These are phyloP conservation scores for Phascolomyces articulosus DNA, from an alignment of 371 early-diverging fungal species.

Conservation along the genomic window DNA sequence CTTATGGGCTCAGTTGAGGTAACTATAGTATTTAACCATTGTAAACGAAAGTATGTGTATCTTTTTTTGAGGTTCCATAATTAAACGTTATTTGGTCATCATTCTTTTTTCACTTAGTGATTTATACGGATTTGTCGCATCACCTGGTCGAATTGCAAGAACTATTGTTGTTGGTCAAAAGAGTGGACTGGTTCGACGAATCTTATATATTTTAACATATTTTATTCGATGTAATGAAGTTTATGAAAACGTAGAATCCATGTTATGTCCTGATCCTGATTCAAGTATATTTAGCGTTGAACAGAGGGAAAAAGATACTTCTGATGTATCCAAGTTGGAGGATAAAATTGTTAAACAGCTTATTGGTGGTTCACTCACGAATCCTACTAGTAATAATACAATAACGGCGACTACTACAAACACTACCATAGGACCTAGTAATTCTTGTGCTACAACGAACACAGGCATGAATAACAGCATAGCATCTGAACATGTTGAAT, in stretches of 20 bases:
- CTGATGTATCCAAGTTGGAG: conserved; percentile 31
- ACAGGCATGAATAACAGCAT: too few relatives aligned
- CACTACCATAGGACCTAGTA: too few relatives aligned
- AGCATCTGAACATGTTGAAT: conserved; percentile 28
- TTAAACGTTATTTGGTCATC: too few relatives aligned
- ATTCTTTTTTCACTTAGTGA: too few relatives aligned
- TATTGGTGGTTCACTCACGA: conserved; percentile 19
- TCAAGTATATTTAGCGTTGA: conserved; percentile 36
- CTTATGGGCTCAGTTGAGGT: conserved; percentile 70
- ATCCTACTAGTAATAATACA: too few relatives aligned
- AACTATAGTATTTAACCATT: too few relatives aligned
- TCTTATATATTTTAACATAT: conserved; percentile 62
- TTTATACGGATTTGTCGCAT: conserved; percentile 65
- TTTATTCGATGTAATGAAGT: conserved; percentile 72
- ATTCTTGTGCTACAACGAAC: conserved; percentile 16
- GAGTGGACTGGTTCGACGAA: conserved; percentile 54
- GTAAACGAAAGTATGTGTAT: too few relatives aligned
- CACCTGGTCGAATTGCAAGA: conserved; percentile 53
- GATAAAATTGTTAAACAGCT: conserved; percentile 47
- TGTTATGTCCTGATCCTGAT: conserved; percentile 18
- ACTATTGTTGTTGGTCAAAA: conserved; percentile 63
- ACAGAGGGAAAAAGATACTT: conserved; percentile 32
- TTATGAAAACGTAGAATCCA: conserved; percentile 52
- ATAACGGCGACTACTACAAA: too few relatives aligned
- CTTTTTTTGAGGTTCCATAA: too few relatives aligned